phyloP scores from a whole-genome alignment of 768 basidiomycete species.

The Nidularia pulvinata region DNA sequence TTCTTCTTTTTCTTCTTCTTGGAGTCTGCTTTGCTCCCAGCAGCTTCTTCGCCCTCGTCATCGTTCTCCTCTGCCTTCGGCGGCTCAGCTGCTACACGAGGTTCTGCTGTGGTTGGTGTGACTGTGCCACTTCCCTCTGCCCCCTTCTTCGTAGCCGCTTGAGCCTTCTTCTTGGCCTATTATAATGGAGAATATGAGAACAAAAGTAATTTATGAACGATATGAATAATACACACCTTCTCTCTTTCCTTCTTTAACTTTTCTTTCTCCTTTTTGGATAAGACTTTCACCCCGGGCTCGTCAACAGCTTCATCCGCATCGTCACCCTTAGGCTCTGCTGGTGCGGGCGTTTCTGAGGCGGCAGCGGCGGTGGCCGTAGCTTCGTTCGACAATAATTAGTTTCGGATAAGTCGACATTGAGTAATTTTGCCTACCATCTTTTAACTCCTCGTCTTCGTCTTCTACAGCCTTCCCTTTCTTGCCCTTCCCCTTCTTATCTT shows the following conservation, averaged over 20 bases:
- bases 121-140: slow-evolving; percentile 23
- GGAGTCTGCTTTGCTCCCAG: slow-evolving; percentile 47
- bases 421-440: not conserved
- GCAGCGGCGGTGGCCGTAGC: slow-evolving; percentile 6
- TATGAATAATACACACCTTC: slow-evolving; percentile 56
- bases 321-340: slow-evolving; percentile 26
- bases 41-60: slow-evolving; percentile 67
- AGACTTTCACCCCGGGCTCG: slow-evolving; percentile 60
- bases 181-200: slow-evolving; percentile 4
- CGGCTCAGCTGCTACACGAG: slow-evolving; percentile 27
- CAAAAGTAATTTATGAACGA: slow-evolving; percentile 2
- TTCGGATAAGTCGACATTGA: too few relatives aligned
- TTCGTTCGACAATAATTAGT: not conserved
- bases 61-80: slow-evolving; percentile 46
- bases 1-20: slow-evolving; percentile 94
- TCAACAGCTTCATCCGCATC: slow-evolving; percentile 54
- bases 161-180: slow-evolving; percentile 94
- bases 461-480: slow-evolving; percentile 27
- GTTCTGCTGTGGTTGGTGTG: slow-evolving; percentile 16
- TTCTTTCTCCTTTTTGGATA: slow-evolving; percentile 97
- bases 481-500: slow-evolving; percentile 58
- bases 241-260: slow-evolving; percentile 96
- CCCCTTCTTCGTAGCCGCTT: slow-evolving; percentile 83
- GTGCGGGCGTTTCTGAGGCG: slow-evolving; percentile 16
- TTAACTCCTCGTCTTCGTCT: slow-evolving; percentile 5